Evolutionary conservation across 2,329 filamentous ascomycete genomes (phyloP).

Genomic region (Exophiala sp.): DNA sequence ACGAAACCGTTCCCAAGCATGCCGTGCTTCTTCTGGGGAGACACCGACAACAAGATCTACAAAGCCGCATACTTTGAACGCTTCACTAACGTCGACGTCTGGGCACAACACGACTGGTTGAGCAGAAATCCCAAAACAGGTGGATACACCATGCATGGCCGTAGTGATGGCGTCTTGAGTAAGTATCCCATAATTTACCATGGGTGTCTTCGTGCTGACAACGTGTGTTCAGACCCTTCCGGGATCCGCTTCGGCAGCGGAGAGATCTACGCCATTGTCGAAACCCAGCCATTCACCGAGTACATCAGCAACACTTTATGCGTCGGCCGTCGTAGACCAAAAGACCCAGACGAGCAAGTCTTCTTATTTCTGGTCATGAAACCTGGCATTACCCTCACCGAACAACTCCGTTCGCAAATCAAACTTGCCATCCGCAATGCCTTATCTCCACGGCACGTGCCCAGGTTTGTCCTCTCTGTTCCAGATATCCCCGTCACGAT

Average conservation of each 20-base stretch:
- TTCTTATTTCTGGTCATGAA: slow-evolving; percentile 42
- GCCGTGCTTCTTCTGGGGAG: slow-evolving; percentile 47
- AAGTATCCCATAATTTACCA: background rate
- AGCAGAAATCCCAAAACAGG: slow-evolving; percentile 41
- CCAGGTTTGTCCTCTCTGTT: slow-evolving; percentile 38
- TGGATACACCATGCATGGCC: slow-evolving; percentile 43
- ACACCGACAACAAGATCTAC: slow-evolving; percentile 40
- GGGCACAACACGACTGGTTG: slow-evolving; percentile 48
- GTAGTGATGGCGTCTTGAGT: slow-evolving; percentile 46
- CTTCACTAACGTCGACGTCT: slow-evolving; percentile 39
- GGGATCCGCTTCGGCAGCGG: slow-evolving; percentile 47
- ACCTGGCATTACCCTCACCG: slow-evolving; percentile 29
- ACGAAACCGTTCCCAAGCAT: slow-evolving; percentile 46
- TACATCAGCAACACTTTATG: slow-evolving; percentile 39
- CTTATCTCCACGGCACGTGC: slow-evolving; percentile 39
- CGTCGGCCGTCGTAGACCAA: slow-evolving; percentile 36
- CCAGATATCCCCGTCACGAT: slow-evolving; percentile 44
- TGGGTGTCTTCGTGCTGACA: too few species aligned
- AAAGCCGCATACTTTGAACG: slow-evolving; percentile 45
- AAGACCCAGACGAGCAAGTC: slow-evolving; percentile 38
- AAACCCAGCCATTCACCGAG: slow-evolving; percentile 33
- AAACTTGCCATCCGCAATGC: slow-evolving; percentile 28
- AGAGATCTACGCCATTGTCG: slow-evolving; percentile 50
- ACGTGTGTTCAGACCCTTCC: slow-evolving; percentile 34
- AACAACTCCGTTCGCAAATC: slow-evolving; percentile 22